Evolutionary conservation across 495 filamentous ascomycete species (phyloP), one percentile per base, ranked within the genome.

Genomic region (Staphylotrichum tortipilum): DNA sequence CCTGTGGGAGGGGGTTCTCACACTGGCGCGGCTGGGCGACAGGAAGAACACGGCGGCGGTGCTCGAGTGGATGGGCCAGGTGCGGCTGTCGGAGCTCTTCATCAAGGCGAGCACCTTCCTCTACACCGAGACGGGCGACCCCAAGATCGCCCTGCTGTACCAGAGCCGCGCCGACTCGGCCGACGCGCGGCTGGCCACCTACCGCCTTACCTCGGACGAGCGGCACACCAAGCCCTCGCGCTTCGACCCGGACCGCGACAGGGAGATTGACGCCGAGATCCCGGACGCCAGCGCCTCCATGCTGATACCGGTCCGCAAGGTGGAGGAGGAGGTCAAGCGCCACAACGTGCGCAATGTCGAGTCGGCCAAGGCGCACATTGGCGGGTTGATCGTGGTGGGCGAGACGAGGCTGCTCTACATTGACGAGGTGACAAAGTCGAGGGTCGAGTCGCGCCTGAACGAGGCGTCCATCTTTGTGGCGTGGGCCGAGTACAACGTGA

Each of bases 1-100:
- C 54, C 69, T 95, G 5, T 95, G 88, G 68, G 88, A 96, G 65
- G 92, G 92, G 3, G 78, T 95, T 21, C 72, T 97, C 28, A 88
- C 83, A 9, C 77, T 95, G 22, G 62, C 84, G 48, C 76, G 81
- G 47, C 61, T 76, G 48, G 66, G 68, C 7, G 69, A 76, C 0
- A 71, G 76, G 43, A 84, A 82, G 63, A 77, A 68, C 52, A 74
- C 59, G 53, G 66, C 60, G 4, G 72, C 76, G 44, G 71, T 68
- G 45, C 62, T 96, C 14, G 81, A 83, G 4, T 81, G 81, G 48
- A 81, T 85, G 57, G 78, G 83, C 10, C 80, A 83, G 22, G 75
- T 85, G 26, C 74, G 91, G 28, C 83, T 97, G 22, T 78, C 87
- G 5, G 94, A 97, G 69, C 75, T 99, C 34, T 88, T 86, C 59